Base-by-base conservation (phyloP, 345 rosid species). In the Anacardium occidentale region DNA sequence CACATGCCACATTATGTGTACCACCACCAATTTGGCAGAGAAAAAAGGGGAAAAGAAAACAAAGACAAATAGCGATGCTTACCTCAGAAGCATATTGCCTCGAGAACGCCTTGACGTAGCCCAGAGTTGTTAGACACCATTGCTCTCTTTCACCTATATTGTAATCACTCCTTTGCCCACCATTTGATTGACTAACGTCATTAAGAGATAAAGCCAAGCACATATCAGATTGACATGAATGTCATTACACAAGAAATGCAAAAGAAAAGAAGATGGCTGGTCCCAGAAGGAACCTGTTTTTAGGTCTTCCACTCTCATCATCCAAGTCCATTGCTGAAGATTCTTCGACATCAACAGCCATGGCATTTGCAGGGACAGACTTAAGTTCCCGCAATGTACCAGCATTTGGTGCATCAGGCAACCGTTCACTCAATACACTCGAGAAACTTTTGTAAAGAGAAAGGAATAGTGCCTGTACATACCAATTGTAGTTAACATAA, bases 61-160 rank as follows among this genome's bases (percentile, higher is more conserved):
- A 37, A 15, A 13, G 21, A 66, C 12, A 42, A 29, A 25, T 15
- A 56, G 50, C n/a, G 24, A 66, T 13, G 54, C 62, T 79, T 80
- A 95, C 98, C 97, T 95, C 98, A 18, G 85, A 82, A 11, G 98
- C 96, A 76, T 91, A 93, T 75, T 95, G 96, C 77, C 99, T 88
- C 47, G 99, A 85, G 72, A 95, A 86, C 20, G 97, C 89, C 73
- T 90, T 91, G 61, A 93, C 89, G 75, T 90, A 90, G 74, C 97
- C 97, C 42, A 95, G 88, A 67, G 99, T 91, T 21, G 97, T 81
- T 68, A 93, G 77, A 78, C 98, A 95, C 99, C 98, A 93, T 68
- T 95, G 99, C 78, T 87, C 93, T 62, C 80, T 89, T 79, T 95
- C 98, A 52, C 97, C 89, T 3, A 93, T 73, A 55, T 70, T 87